A percentile compares a stretch with the other conserved stretches of the same genome.
These are phyloP conservation scores for Paraphoma chrysanthemicola DNA, from an alignment of 2,329 filamentous ascomycete species.

Conservation along the genomic window DNA sequence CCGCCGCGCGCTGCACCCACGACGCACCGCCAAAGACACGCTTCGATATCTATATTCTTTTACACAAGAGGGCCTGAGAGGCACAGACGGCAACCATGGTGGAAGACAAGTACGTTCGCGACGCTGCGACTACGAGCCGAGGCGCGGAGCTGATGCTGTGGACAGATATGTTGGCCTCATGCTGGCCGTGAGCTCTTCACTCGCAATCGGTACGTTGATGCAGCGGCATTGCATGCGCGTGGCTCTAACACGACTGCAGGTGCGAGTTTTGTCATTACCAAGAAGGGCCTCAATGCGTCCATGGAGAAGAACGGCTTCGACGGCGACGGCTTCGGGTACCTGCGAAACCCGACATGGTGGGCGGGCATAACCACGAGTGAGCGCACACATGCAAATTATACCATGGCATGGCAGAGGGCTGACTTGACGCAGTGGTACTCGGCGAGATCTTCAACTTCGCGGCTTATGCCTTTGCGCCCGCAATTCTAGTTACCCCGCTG, in stretches of 20 bases:
- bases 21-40: neutral
- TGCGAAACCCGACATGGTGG: conserved; percentile 98
- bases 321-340: conserved; percentile 92
- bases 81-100: conserved; percentile 35
- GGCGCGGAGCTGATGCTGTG: conserved; percentile 28
- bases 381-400: conserved; percentile 35
- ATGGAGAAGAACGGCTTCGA: conserved; percentile 94
- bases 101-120: conserved; percentile 50
- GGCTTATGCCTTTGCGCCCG: conserved; percentile 96
- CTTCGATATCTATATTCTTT: neutral
- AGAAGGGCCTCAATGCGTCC: conserved; percentile 94
- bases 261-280: conserved; percentile 98
- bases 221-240: too few relatives aligned
- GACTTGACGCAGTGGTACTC: conserved; percentile 71
- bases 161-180: conserved; percentile 50
- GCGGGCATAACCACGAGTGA: conserved; percentile 87
- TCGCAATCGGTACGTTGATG: conserved; percentile 44
- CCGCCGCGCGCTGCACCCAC: neutral
- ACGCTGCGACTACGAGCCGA: conserved; percentile 3
- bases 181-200: conserved; percentile 50
- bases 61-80: conserved; percentile 7
- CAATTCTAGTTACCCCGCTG: conserved; percentile 95
- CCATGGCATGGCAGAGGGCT: conserved; percentile 12
- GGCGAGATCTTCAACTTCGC: conserved; percentile 98
- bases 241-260: conserved; percentile 57